Percentiles rank a stretch among this genome's conserved stretches.
Conservation (phyloP, 352 stramenopile species). For the Elongisporangium anandrum region DNA sequence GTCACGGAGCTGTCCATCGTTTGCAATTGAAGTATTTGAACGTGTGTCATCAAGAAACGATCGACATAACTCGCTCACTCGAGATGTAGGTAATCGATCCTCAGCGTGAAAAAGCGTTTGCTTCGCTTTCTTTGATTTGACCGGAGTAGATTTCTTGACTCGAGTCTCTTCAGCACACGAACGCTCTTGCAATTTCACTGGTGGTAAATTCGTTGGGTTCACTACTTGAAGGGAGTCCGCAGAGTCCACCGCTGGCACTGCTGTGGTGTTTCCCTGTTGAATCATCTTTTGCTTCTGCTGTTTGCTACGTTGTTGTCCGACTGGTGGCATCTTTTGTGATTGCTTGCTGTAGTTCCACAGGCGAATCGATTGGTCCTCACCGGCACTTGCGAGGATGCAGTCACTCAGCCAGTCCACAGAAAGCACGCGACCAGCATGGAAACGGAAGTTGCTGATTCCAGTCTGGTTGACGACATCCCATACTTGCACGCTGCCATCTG, state of each 20-base stretch:
- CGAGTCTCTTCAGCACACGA: background rate
- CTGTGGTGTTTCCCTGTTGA: background rate
- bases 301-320: background rate
- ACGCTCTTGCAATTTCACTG: background rate
- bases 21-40: background rate
- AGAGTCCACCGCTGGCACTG: background rate
- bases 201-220: too few species aligned
- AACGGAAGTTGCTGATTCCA: conserved; percentile 25
- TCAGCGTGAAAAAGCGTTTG: conserved; percentile 21
- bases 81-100: background rate
- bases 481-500: conserved; percentile 50
- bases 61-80: background rate
- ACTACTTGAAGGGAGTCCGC: too few species aligned
- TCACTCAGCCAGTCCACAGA: conserved; percentile 49
- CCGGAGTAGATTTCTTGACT: conserved; percentile 18
- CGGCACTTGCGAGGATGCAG: conserved; percentile 41
- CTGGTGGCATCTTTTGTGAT: background rate
- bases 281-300: background rate
- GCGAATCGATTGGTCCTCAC: conserved; percentile 67
- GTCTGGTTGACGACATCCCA: conserved; percentile 30
- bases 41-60: background rate
- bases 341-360: conserved; percentile 51
- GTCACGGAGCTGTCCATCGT: background rate
- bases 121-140: conserved; percentile 14
- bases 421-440: conserved; percentile 52